Evolutionary conservation across 345 rosid genomes (phyloP), one percentile per base, ranked within the genome.

Genomic region (Eucalyptus rudis): DNA sequence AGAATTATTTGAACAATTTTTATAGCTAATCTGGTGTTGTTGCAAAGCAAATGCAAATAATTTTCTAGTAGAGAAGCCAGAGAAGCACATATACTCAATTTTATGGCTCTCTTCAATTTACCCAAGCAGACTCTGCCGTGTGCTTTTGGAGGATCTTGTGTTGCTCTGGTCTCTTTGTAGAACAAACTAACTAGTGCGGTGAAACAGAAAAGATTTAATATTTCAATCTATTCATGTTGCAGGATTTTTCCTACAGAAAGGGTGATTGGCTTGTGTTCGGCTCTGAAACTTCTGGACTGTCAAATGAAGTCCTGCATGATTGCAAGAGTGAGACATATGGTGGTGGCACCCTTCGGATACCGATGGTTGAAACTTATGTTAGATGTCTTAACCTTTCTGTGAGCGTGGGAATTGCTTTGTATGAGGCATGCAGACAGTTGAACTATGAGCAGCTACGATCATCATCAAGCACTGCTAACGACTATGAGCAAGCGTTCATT

Each of bases 371-470:
- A 89, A 97, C 99, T 7, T 94, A 96, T 47, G 99, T 96, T 66
- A 92, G 99, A 93, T 97, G 99, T 90, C 91, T 97, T 89, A 97
- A 97, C 91, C 97, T 97, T 50, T 96, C 98, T 7, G 99, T 97
- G 83, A 97, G 98, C 88, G 98, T 94, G 87, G 99, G 99, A 50
- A 93, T 96, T 90, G 98, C 99, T 43, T 64, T 96, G 92, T 96
- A 97, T 87, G 99, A 97, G 94, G 99, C 99, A 86, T 93, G 97
- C 85, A 94, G 98, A 87, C 99, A 97, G 91, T 93, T 96, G 47
- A 93, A 95, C 90, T 97, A 96, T 47, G 96, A 96, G 92, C 99
- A 94, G 89, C 91, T 97, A 43, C 91, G 91, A 88, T 76, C 86
- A 89, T 90, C 94, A 13, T 86, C 94, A 3, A 90, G 92, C 93